Percentiles rank a stretch among this genome's conserved stretches.
Conservation (phyloP, 2,329 filamentous ascomycete genomes). For the Xylaria sp. region DNA sequence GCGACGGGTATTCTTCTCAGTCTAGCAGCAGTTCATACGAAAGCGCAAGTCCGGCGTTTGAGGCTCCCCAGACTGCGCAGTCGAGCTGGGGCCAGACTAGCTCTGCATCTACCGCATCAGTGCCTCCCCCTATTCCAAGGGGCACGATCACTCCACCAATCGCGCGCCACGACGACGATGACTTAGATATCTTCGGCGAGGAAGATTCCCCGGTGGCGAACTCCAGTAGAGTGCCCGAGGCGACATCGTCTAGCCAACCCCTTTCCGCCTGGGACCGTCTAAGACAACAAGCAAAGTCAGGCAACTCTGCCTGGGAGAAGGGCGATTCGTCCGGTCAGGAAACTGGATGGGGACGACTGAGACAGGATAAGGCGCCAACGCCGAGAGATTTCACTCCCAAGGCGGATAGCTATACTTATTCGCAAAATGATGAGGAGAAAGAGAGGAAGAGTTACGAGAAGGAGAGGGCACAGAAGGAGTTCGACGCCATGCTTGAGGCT, state of each 20-base stretch:
- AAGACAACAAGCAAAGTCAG: constrained; percentile 34
- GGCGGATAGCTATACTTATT: constrained; percentile 34
- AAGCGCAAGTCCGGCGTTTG: not conserved
- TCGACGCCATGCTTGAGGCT: constrained; percentile 44
- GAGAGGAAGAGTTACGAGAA: constrained; percentile 35
- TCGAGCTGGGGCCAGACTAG: constrained; percentile 12
- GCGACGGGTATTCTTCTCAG: constrained; percentile 1
- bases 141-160: not conserved
- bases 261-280: constrained; percentile 44
- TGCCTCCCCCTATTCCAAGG: not conserved
- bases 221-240: constrained; percentile 24
- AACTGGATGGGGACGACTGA: constrained; percentile 26
- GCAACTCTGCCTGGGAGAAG: constrained; percentile 17
- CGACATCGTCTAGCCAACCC: constrained; percentile 16
- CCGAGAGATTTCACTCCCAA: constrained; percentile 19
- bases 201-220: constrained; percentile 42
- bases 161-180: constrained; percentile 14
- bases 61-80: constrained; percentile 2
- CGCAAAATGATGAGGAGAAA: constrained; percentile 35
- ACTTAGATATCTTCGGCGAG: constrained; percentile 25
- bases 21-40: not conserved
- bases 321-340: constrained; percentile 30
- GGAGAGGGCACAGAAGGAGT: constrained; percentile 46
- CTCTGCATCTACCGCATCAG: constrained; percentile 1
- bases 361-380: constrained; percentile 24